phyloP scores from a whole-genome alignment of 805 yeast genomes.

The Ogataea populi-albae region DNA sequence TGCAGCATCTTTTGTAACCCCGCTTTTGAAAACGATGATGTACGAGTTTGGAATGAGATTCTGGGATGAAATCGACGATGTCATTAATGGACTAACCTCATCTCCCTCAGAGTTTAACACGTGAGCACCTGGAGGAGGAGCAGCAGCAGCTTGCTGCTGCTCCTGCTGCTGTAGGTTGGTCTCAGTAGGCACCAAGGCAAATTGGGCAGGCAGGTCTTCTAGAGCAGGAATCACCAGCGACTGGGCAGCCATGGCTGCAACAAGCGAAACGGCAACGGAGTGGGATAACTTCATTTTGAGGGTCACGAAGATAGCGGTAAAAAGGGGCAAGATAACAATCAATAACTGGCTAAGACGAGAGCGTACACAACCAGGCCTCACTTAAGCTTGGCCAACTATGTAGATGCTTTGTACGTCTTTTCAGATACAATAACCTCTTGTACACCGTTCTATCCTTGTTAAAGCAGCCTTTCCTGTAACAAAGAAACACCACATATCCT shows the following conservation, averaged over 20 bases:
- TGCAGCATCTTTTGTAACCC: slow-evolving; percentile 48
- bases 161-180: too few relatives aligned
- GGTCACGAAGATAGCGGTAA: too few relatives aligned
- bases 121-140: slow-evolving; percentile 14
- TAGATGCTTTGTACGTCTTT: too few relatives aligned
- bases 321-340: too few relatives aligned
- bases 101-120: slow-evolving; percentile 18
- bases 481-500: too few relatives aligned
- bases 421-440: too few relatives aligned
- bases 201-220: slow-evolving; percentile 19
- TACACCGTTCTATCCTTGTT: too few relatives aligned
- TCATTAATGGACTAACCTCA: slow-evolving; percentile 47
- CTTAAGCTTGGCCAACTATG: too few relatives aligned
- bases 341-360: too few relatives aligned
- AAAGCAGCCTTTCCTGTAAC: too few relatives aligned
- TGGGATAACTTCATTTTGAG: slow-evolving; percentile 16
- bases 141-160: slow-evolving; percentile 2
- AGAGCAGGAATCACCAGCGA: slow-evolving; percentile 60
- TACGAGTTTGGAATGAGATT: slow-evolving; percentile 69
- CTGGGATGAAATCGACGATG: slow-evolving; percentile 40
- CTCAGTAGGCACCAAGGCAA: slow-evolving; percentile 15
- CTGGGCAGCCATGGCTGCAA: slow-evolving; percentile 34
- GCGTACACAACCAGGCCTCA: too few relatives aligned
- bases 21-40: slow-evolving; percentile 80
- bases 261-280: slow-evolving; percentile 27